These are phyloP conservation scores for Bipolaris bicolor DNA, from an alignment of 2,329 filamentous ascomycete genomes.

Conservation along the genomic window DNA sequence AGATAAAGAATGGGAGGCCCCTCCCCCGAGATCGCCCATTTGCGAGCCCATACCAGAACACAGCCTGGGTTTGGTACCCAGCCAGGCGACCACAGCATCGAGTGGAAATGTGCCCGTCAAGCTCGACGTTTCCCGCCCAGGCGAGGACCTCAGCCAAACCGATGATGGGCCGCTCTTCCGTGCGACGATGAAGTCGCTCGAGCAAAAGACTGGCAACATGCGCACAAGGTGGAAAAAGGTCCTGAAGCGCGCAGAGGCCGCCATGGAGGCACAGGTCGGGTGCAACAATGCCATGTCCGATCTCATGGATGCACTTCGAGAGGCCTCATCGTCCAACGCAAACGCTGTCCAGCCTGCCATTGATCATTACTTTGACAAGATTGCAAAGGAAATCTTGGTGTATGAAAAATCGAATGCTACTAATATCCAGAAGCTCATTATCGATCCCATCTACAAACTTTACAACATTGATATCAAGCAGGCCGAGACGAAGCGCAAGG, in stretches of 20 bases:
- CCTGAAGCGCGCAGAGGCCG: slow-evolving; percentile 89
- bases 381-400: slow-evolving; percentile 83
- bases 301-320: slow-evolving; percentile 85
- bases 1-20: slow-evolving; percentile 49
- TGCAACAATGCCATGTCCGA: slow-evolving; percentile 84
- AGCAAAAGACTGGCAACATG: slow-evolving; percentile 97
- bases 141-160: slow-evolving; percentile 77
- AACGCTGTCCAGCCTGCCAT: slow-evolving; percentile 96
- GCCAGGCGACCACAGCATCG: slow-evolving; percentile 47
- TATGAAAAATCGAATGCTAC: slow-evolving; percentile 85
- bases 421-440: slow-evolving; percentile 90
- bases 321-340: slow-evolving; percentile 87
- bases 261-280: slow-evolving; percentile 76
- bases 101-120: slow-evolving; percentile 61
- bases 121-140: slow-evolving; percentile 86
- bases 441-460: slow-evolving; percentile 88
- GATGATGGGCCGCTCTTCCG: slow-evolving; percentile 96
- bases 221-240: slow-evolving; percentile 94
- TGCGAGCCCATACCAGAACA: slow-evolving; percentile 58
- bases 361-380: slow-evolving; percentile 98
- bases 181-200: slow-evolving; percentile 93
- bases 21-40: slow-evolving; percentile 55
- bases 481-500: slow-evolving; percentile 93
- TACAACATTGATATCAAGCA: slow-evolving; percentile 98
- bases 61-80: slow-evolving; percentile 52